Evolutionary conservation across 192 early-diverging fungal species (phyloP), one percentile per base, ranked within the genome.

Genomic region (Entophlyctis helioformis): DNA sequence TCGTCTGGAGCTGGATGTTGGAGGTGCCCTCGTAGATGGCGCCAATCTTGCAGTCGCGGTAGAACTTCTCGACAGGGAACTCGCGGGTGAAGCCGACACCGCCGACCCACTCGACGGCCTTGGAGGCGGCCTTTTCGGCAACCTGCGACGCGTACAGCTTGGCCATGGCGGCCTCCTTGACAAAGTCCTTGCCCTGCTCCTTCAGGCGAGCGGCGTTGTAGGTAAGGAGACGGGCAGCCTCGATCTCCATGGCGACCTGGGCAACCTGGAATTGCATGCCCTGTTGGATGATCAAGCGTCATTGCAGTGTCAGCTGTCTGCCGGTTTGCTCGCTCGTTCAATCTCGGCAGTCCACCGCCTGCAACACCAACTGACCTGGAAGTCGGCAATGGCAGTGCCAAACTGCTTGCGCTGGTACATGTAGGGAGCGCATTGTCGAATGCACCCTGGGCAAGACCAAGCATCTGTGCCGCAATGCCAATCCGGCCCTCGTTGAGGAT

Each of bases 401-500:
- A 98, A 98, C 75, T 91, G 88, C 74, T 95, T 89, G 53, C 95
- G 76, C 72, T 98, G 80, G 68, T 91, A 87, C 50, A 87, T 67
- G 63, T 98, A 98, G 15, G 87, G 86, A 96, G 48, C 10, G 85
- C 84, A 36, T 66, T 56, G 62, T 98, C 92, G 47, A 80, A 84
- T 12, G 82, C 88, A 32, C 95, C 95, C 66, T 95, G 92, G 9
- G 95, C 92, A 29, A 92, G 61, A 36, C 95, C 95, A 26, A 96
- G 62, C 95, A 98, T 97, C 62, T 97, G 93, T 15, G 91, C 93
- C 34, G 91, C 91, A 66, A 97, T 97, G 50, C 93, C 93, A 44
- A 98, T 88, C 53, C 95, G 84, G 27, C 95, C 95, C 64, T 98
- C 95, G 69, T 98, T 98, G 46, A 98, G 76, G 46, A 92, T 90